Evolutionary conservation across 768 basidiomycete species (phyloP).

Genomic region (Mrakia blollopis): DNA sequence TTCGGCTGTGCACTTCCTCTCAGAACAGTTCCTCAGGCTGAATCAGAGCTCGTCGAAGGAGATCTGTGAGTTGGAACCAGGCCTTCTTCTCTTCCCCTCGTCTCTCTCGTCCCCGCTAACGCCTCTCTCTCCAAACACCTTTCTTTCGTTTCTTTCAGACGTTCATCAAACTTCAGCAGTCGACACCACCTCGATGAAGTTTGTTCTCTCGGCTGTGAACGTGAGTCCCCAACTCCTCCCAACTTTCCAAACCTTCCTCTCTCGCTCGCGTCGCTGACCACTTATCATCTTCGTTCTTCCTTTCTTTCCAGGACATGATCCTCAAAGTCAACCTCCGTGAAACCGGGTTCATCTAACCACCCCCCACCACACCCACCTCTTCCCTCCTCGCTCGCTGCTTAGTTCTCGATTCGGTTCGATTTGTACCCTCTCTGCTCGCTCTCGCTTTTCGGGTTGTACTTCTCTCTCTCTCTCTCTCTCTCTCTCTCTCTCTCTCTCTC

Average conservation of each 20-base stretch:
- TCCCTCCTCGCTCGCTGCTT: background rate
- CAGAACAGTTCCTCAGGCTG: slow-evolving; percentile 1
- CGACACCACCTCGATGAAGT: background rate
- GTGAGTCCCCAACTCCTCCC: background rate
- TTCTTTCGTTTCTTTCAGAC: background rate
- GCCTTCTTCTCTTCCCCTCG: background rate
- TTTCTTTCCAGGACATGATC: background rate
- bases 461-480: no score
- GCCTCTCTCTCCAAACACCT: background rate
- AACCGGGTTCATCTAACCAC: slow-evolving; percentile 22
- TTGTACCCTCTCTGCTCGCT: background rate
- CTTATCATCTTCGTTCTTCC: background rate
- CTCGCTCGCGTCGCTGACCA: background rate
- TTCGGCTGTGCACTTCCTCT: slow-evolving; percentile 1
- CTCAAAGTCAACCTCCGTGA: background rate
- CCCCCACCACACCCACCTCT: background rate
- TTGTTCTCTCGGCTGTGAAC: slow-evolving; percentile 17
- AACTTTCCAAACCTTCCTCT: background rate
- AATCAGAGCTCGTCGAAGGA: slow-evolving; percentile 14
- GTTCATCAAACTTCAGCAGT: background rate
- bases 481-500: no score
- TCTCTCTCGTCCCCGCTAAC: background rate
- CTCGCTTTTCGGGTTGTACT: no score
- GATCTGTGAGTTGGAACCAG: background rate
- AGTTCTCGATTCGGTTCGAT: no score